phyloP scores from a whole-genome alignment of 352 stramenopile species.

The Pythium apleroticum region DNA sequence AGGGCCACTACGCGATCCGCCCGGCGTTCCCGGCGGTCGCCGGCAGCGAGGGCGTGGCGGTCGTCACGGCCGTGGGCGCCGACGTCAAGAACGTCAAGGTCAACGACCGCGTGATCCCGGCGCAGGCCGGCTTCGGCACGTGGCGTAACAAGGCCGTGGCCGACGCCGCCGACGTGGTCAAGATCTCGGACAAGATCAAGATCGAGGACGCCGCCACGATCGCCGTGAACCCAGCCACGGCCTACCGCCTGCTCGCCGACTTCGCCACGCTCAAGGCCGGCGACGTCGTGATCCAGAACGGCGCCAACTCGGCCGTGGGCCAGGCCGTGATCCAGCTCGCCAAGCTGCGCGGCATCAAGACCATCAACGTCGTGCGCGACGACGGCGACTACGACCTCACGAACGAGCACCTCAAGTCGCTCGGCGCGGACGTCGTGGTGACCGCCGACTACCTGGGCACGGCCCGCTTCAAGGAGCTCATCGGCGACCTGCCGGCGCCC shows the following conservation, averaged over 20 bases:
- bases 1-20: conserved; percentile 81
- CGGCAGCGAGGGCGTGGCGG: conserved; percentile 84
- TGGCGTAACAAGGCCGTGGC: conserved; percentile 76
- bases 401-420: conserved; percentile 74
- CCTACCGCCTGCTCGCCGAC: conserved; percentile 85
- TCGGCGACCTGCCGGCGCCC: conserved; percentile 75
- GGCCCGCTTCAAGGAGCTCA: conserved; percentile 84
- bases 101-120: conserved; percentile 86
- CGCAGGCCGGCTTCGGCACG: conserved; percentile 66
- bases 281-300: conserved; percentile 91
- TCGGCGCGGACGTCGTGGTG: conserved; percentile 77
- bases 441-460: conserved; percentile 71
- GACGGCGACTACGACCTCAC: conserved; percentile 78
- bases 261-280: conserved; percentile 75
- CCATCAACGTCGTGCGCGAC: conserved; percentile 89
- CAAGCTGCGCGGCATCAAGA: conserved; percentile 85
- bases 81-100: conserved; percentile 83
- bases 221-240: conserved; percentile 81
- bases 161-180: conserved; percentile 60
- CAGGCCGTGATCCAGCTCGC: conserved; percentile 89
- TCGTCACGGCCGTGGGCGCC: conserved; percentile 80
- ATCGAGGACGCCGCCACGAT: conserved; percentile 83
- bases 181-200: conserved; percentile 83
- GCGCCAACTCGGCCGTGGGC: conserved; percentile 84
- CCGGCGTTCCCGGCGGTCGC: conserved; percentile 75